These are phyloP conservation scores for Komagataea norvegica DNA, from an alignment of 1,139 yeast species.

Conservation along the genomic window DNA sequence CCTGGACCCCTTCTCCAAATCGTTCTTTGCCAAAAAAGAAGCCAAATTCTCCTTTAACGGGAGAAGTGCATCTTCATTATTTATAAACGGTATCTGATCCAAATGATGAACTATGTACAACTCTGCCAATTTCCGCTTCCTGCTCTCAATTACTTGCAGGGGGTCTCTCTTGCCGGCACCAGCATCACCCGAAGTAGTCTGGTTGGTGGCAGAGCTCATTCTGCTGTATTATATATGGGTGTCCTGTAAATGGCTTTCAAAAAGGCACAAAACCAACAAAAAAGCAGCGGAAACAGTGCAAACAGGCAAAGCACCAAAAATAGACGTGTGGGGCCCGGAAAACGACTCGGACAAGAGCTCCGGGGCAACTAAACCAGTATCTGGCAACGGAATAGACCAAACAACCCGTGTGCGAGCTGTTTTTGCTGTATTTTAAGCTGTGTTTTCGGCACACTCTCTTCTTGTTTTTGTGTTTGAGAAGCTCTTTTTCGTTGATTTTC, in stretches of 20 bases:
- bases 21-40: constrained; percentile 42
- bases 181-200: neutral
- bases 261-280: neutral
- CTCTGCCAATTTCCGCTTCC: constrained; percentile 52
- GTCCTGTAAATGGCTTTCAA: neutral
- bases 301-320: neutral
- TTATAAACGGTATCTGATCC: constrained; percentile 17
- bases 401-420: too few species aligned
- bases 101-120: constrained; percentile 47
- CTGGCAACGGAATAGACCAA: too few species aligned
- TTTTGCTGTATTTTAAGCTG: neutral
- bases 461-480: neutral
- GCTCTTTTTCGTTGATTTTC: constrained; percentile 2
- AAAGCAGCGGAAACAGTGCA: neutral
- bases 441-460: neutral
- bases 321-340: neutral
- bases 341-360: too few species aligned
- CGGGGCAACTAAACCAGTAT: too few species aligned
- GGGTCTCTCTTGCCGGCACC: constrained; percentile 35
- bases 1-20: constrained; percentile 36
- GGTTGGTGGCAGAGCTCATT: neutral
- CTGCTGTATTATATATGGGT: too few species aligned
- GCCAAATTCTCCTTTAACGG: constrained; percentile 36
- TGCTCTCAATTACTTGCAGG: constrained; percentile 33
- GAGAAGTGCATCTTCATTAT: constrained; percentile 28